Base-by-base conservation (phyloP, 2,329 filamentous ascomycete genomes). In the Aspergillus felis region DNA sequence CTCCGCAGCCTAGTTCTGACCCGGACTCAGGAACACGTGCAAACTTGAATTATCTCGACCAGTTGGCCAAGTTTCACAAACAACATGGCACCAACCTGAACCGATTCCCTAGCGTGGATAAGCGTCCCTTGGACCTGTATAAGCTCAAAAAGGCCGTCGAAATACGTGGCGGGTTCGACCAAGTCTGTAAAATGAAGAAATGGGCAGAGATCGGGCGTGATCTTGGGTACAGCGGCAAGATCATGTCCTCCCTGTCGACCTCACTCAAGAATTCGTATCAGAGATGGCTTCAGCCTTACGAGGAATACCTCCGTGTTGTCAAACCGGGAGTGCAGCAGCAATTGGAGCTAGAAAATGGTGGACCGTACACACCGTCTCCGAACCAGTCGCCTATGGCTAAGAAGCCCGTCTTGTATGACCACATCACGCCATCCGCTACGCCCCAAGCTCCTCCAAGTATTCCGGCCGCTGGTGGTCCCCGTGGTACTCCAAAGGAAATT, bases 121-220 rank as follows among this genome's bases (percentile, higher is more conserved):
- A 99, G 78, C 92, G 96, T 57, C 94, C 94, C 0, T 83, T 99
- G 52, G 94, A 99, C 70, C 81, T 99, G 17, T 99, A 96, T 77
- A 91, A 93, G 67, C 80, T 99, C 58, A 97, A 97, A 75, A 97
- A 97, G 72, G 93, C 93, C 0, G 94, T 99, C 38, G 94, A 97
- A 71, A 88, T 91, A 29, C 87, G 94, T 61, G 94, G 94, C 50
- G 94, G 94, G 3, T 99, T 99, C 67, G 92, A 97, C 55, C 90
- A 90, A 70, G 94, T 99, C 48, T 99, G 94, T 82, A 97, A 96
- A 76, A 83, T 88, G 56, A 99, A 99, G 78, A 97, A 97, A 78
- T 99, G 94, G 94, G 94, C 94, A 17, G 94, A 99, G 74, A 97
- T 99, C 66, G 94, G 94, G 35, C 87, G 94, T 68, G 94, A 97